Evolutionary conservation across 768 basidiomycete genomes (phyloP), one percentile per base, ranked within the genome.

Genomic region (Ramaria rubella): DNA sequence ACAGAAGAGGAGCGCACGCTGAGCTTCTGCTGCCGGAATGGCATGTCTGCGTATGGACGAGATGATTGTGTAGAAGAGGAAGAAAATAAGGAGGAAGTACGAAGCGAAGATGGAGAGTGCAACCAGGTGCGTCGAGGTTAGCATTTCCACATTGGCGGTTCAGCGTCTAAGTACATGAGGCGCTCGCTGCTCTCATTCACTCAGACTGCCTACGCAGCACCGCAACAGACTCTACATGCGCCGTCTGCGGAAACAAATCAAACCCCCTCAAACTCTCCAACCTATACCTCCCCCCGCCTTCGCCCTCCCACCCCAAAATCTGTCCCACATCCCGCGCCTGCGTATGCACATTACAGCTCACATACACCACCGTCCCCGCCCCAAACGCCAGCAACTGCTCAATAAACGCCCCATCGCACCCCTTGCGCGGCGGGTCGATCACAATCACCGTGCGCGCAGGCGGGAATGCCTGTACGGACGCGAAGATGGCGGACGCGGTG

Each of bases 191-290:
- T 36, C 7, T 8, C 7, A 36, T 36, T 7, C 34, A 8, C 4
- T 40, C 15, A 17, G 14, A 46, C 8, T 17, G 21, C 26, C 42
- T 27, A 23, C 81, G 74, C 63, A 90, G 71, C 27, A 90, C 77
- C 5, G 86, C 85, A 12, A 91, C 83, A 55, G 81, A 81, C 72
- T 97, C 93, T 8, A 95, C 91, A 75, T 97, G 94, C 12, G 90
- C 87, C 24, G 93, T 95, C 76, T 97, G 94, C 7, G 95, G 92
- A 74, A 98, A 99, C 54, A 99, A 67, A 74, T 98, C 95, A 62
- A 96, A 91, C 33, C 93, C 94, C 59, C 88, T 70, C 64, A 96
- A 62, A 63, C 84, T 90, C 72, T 94, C 89, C 64, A 99, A 63
- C 59, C 80, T 75, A 71, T 96, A 99, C 60, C 73, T 46, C 69